These are phyloP conservation scores for Metschnikowia bowlesiae DNA, from an alignment of 805 yeast species.

Conservation along the genomic window DNA sequence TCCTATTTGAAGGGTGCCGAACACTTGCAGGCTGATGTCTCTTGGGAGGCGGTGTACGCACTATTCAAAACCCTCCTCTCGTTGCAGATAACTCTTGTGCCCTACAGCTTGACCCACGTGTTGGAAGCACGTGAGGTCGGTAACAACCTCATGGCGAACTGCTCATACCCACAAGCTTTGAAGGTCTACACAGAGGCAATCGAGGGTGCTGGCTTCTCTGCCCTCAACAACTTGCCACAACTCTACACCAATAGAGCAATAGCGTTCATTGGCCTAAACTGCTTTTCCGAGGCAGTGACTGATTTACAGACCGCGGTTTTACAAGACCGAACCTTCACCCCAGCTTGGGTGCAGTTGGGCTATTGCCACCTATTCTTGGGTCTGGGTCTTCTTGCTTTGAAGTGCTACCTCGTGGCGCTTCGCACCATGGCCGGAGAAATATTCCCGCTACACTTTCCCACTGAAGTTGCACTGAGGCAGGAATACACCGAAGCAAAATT, in stretches of 20 bases:
- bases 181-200: slow-evolving; percentile 36
- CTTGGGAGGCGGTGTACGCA: slow-evolving; percentile 7
- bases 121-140: slow-evolving; percentile 34
- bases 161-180: slow-evolving; percentile 38
- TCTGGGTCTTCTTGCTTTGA: slow-evolving; percentile 27
- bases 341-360: slow-evolving; percentile 43
- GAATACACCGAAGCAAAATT: slow-evolving; percentile 23
- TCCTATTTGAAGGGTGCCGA: slow-evolving; percentile 4
- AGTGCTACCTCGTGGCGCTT: slow-evolving; percentile 31
- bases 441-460: slow-evolving; percentile 22
- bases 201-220: slow-evolving; percentile 16
- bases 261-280: slow-evolving; percentile 38
- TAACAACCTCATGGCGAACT: slow-evolving; percentile 35
- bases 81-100: slow-evolving; percentile 1
- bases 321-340: slow-evolving; percentile 30
- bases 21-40: background rate
- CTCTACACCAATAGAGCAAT: slow-evolving; percentile 36
- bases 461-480: slow-evolving; percentile 9
- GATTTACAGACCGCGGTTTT: slow-evolving; percentile 32
- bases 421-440: slow-evolving; percentile 28
- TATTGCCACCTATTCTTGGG: slow-evolving; percentile 42
- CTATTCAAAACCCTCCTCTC: slow-evolving; percentile 7
- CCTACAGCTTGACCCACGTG: background rate
- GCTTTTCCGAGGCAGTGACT: slow-evolving; percentile 35
- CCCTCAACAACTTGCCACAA: slow-evolving; percentile 23